Base-by-base conservation (phyloP, 805 yeast species). In the Blastobotrys peoriensis region DNA sequence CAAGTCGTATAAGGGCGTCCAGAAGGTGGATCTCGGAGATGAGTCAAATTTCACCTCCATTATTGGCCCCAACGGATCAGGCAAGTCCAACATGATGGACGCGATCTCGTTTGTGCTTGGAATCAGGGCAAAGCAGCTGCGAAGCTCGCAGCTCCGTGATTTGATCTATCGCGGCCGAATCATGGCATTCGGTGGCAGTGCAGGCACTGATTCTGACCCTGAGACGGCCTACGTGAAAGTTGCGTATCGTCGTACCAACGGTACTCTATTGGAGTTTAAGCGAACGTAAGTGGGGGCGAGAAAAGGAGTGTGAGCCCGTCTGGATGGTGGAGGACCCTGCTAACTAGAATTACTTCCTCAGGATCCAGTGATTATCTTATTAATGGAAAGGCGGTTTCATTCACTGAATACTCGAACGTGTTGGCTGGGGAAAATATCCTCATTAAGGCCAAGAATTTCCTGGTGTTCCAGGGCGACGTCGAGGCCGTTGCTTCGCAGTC, bases 31-130 rank as follows among this genome's bases (percentile, higher is more conserved):
- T 2, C 84, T 93, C 63, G 96, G 96, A 0, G 56, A 51, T 23
- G 73, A 81, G 9, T 76, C 89, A 0, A 71, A 75, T 48, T 93
- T 93, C 68, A 86, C 96, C 1, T 82, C 95, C 37, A 86, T 93
- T 50, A 85, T 93, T 46, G 98, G 98, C 1, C 98, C 98, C n/a
- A 93, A 93, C 71, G 98, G 98, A 27, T 84, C 97, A 0, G 98
- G 98, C 5, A 93, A 93, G 66, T 85, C 96, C 35, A 93, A 93
- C 60, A 84, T 93, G 79, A 89, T 93, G 84, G 98, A 93, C 62
- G 97, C 98, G 28, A 83, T 93, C 38, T 83, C 96, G 17, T 93
- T 93, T 63, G 98, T 91, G 5, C 71, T 93, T 30, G 98, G 98
- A 20, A 79, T 91, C 39, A 71, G 83, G 54, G 75, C 87, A 17